Base-by-base conservation (phyloP, 805 yeast species). In the Diddensiella transvaalensis region DNA sequence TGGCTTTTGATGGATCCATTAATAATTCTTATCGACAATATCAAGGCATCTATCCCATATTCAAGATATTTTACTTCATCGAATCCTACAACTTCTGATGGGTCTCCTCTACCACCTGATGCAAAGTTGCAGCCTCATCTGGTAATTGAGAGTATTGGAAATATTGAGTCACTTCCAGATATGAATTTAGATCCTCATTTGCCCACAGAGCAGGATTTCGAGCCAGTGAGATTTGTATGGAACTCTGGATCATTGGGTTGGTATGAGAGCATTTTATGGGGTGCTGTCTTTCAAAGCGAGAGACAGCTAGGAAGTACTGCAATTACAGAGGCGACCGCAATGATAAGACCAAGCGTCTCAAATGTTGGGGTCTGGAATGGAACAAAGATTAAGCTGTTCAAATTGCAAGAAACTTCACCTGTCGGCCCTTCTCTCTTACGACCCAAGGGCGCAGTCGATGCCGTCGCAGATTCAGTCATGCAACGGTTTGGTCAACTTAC, bases 241-340 rank as follows among this genome's bases (percentile, higher is more conserved):
- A 75, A 78, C 35, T 68, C 68, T 46, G 60, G 73, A 21, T 80
- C 87, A 0, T 66, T 85, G 21, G 90, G 89, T 0, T 87, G 95
- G 95, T 86, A 86, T 63, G 72, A 76, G 35, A 75, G 85, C 3
- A 68, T 84, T 6, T 58, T 86, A 22, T 84, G 86, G 82, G 79
- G 82, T 1, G 66, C 70, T 26, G 73, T 84, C 0, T 84, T 73
- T 56, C 54, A 52, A 38, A 37, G 47, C 24, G 59, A 57, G 22
- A 47, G 49, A 36, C 52, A 48, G 26, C 18, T 47, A 19, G 35
- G 37, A 8, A 38, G 30, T 18, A 35, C 48, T 4, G 22, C 40
- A n/a, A 46, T 46, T 3, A 22, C 43, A 17, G 58, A 45, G 13
- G 57, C 56, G 13, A 42, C 50, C 3, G 50, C 40, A 15, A 46